phyloP scores from a whole-genome alignment of 306 rosid genomes.

The Vicia faba region DNA sequence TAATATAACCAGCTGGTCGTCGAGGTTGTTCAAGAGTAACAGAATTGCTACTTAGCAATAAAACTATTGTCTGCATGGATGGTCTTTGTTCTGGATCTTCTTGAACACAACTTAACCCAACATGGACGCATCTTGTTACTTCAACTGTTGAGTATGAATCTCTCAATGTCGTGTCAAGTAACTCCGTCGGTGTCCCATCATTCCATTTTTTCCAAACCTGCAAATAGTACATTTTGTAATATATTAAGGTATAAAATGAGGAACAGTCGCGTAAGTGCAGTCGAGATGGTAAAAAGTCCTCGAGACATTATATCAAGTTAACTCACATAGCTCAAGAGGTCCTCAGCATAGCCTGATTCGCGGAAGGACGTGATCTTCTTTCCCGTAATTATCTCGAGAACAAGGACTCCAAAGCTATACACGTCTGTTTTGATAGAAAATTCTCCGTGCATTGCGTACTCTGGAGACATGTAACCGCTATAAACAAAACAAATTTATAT shows the following conservation, averaged over 20 bases:
- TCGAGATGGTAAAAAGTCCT: background rate
- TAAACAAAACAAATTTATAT: background rate
- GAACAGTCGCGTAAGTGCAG: background rate
- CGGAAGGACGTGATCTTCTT: conserved; percentile 37
- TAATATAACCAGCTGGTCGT: conserved; percentile 41
- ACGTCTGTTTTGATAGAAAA: conserved; percentile 44
- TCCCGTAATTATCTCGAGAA: conserved; percentile 50
- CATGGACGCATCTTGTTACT: conserved; percentile 56
- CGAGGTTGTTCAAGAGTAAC: conserved; percentile 37
- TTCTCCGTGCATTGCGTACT: conserved; percentile 45
- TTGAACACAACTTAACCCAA: conserved; percentile 59
- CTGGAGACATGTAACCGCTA: conserved; percentile 52
- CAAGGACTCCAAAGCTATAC: conserved; percentile 46
- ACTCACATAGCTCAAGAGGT: conserved; percentile 47
- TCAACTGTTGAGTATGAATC: conserved; percentile 42
- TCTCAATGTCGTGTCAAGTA: conserved; percentile 44
- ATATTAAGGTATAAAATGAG: background rate
- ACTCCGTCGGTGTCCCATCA: conserved; percentile 39
- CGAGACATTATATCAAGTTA: background rate
- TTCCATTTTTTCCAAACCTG: conserved; percentile 60
- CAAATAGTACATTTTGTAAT: background rate
- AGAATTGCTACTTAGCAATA: conserved; percentile 50
- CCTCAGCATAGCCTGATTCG: conserved; percentile 30
- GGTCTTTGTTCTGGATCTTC: conserved; percentile 54
- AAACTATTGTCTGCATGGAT: conserved; percentile 50